Base-by-base conservation (phyloP, 2,329 filamentous ascomycete genomes). In the Sporothrix luriei region DNA sequence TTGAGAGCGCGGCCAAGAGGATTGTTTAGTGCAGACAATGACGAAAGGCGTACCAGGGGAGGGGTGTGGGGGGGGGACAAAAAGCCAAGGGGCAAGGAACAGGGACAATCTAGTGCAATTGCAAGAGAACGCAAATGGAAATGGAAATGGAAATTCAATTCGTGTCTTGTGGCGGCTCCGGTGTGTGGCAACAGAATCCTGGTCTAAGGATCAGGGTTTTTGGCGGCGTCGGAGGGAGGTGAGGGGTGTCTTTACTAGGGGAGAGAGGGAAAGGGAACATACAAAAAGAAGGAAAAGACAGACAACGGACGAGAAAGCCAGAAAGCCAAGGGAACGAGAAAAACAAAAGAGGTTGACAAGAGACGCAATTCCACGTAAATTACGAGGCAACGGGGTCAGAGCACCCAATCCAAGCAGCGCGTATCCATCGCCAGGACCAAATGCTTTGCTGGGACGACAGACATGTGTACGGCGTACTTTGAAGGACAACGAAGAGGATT, bases 181-280 rank as follows among this genome's bases (percentile, higher is more conserved):
- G 61, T 51, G 61, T 65, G 59, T 61, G 69, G 69, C 66, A 71
- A 54, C 49, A 66, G 29, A 55, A 55, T 59, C 54, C 24, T 59
- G 52, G 51, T 59, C 52, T 29, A 59, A 43, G 38, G 52, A 48
- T 29, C 52, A 55, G 52, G 66, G 24, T 68, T 68, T 68, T 57
- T 68, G 38, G 65, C 38, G 66, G 16, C 14, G 4, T 16, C 33
- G 40, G 10, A 14, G 24, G 24, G n/a, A 33, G 40, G 11, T 13
- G 40, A 13, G 38, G 26, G 48, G 14, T 38, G 26, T 19, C 11
- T 19, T 38, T 7, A 7, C 19, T n/a, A 21, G 21, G 67, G 21
- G 16, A 24, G n/a, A 24, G 3, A 43, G 33, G 13, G 11, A 9
- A 40, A 49, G 14, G 3, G 21, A 16, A 14, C 38, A 46, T 13